Conservation (phyloP, 306 rosid species). For the Begonia peltatifolia region DNA sequence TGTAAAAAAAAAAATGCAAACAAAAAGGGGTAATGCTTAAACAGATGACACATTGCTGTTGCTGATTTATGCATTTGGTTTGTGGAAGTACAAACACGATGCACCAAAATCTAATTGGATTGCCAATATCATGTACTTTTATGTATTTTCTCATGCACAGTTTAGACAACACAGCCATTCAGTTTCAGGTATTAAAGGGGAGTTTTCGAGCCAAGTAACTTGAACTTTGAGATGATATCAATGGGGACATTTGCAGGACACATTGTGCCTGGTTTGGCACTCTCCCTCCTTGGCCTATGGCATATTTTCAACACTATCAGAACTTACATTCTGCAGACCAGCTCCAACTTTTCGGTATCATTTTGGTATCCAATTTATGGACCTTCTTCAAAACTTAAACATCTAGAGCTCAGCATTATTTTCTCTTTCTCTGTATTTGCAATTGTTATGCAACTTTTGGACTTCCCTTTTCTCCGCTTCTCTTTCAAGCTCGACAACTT, state of each 20-base stretch:
- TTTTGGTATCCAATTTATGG: constrained; percentile 52
- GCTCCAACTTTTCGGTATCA: constrained; percentile 40
- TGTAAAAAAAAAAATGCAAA: no score
- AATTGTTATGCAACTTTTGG: constrained; percentile 41
- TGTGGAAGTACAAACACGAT: constrained; percentile 76
- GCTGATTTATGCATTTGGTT: constrained; percentile 18
- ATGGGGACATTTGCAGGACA: constrained; percentile 68
- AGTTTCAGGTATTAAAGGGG: not conserved
- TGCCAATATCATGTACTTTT: constrained; percentile 18
- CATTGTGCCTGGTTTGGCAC: constrained; percentile 53
- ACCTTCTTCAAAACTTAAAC: constrained; percentile 34
- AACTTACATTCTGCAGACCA: constrained; percentile 51
- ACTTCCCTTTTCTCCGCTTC: constrained; percentile 48
- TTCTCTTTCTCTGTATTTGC: constrained; percentile 49
- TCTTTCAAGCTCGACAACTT: constrained; percentile 52
- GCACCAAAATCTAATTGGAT: constrained; percentile 32
- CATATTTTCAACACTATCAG: constrained; percentile 61
- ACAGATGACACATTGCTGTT: not conserved
- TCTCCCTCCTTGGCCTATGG: constrained; percentile 68
- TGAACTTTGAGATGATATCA: constrained; percentile 17
- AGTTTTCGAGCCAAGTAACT: constrained; percentile 11
- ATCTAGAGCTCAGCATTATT: constrained; percentile 61
- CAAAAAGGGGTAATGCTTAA: no score
- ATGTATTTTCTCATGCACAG: no score
- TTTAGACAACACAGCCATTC: no score